Evolutionary conservation across 495 filamentous ascomycete species (phyloP).

Genomic region (Aspergillus haitiensis): DNA sequence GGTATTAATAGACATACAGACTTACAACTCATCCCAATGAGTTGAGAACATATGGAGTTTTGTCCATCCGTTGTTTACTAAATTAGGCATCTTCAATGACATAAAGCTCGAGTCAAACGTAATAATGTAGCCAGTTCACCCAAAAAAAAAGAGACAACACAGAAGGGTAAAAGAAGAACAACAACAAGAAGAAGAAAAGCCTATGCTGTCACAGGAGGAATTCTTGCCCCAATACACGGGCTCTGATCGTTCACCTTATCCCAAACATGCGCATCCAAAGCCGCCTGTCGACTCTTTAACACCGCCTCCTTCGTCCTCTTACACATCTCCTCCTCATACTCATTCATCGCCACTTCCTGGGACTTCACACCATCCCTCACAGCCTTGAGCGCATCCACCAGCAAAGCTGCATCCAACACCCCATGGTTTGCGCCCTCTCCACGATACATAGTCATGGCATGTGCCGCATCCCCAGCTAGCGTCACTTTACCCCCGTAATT

Average conservation of each 20-base stretch:
- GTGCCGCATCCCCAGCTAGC: constrained; percentile 10
- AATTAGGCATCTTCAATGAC: no score
- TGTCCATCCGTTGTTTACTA: no score
- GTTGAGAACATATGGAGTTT: no score
- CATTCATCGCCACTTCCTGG: background rate
- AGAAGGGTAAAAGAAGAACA: no score
- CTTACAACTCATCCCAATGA: no score
- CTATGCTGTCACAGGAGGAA: constrained; percentile 1
- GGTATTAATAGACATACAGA: no score
- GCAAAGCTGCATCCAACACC: constrained; percentile 9
- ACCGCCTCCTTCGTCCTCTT: constrained; percentile 6
- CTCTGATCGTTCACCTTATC: constrained; percentile 8
- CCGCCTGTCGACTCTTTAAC: constrained; percentile 3
- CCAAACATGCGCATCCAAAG: constrained; percentile 10
- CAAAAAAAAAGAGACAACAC: background rate
- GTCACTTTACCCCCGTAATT: constrained; percentile 6
- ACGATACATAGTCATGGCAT: constrained; percentile 10
- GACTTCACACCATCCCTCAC: background rate
- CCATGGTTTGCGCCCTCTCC: constrained; percentile 11
- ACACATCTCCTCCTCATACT: constrained; percentile 12
- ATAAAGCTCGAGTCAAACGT: no score
- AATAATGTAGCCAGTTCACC: no score
- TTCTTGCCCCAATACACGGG: constrained; percentile 11
- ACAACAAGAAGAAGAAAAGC: no score
- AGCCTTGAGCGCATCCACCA: background rate